phyloP scores from a whole-genome alignment of 805 yeast genomes.

The Candida vaughaniae region DNA sequence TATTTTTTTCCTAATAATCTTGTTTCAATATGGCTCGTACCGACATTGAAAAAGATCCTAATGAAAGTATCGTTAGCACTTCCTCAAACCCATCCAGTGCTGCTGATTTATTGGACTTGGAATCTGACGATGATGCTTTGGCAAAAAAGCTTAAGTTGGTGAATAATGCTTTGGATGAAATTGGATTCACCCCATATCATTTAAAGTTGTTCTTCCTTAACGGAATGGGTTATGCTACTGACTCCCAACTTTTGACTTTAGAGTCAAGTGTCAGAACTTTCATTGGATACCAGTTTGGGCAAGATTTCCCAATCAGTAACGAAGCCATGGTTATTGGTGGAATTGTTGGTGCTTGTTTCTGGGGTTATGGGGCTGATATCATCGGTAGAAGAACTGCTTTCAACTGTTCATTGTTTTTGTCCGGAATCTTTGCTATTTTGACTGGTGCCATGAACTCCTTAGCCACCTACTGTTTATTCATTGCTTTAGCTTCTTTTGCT shows the following conservation, averaged over 20 bases:
- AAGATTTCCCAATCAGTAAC: constrained; percentile 23
- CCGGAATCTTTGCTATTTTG: constrained; percentile 52
- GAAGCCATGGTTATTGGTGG: constrained; percentile 40
- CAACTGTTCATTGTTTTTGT: constrained; percentile 46
- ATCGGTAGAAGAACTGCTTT: constrained; percentile 55
- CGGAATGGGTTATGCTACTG: constrained; percentile 40
- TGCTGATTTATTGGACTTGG: constrained; percentile 20
- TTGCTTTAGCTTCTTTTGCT: constrained; percentile 43
- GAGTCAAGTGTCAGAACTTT: constrained; percentile 24
- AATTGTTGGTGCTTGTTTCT: constrained; percentile 51
- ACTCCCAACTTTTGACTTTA: constrained; percentile 25
- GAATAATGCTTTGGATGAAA: constrained; percentile 57
- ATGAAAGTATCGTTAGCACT: constrained; percentile 11
- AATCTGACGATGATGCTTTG: constrained; percentile 33
- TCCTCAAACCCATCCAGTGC: constrained; percentile 9
- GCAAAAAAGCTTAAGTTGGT: constrained; percentile 43
- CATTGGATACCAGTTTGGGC: constrained; percentile 27
- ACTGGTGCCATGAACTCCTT: constrained; percentile 52
- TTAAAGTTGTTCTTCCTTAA: constrained; percentile 32
- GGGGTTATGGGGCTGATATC: constrained; percentile 58
- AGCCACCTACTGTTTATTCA: constrained; percentile 50
- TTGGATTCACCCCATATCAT: constrained; percentile 44
- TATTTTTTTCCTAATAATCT: not conserved
- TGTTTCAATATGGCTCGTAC: not conserved
- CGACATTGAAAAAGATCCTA: constrained; percentile 9